Percentiles rank a stretch among this genome's conserved stretches.
Conservation (phyloP, 2,329 filamentous ascomycete genomes). For the Neonectria neomacrospora region DNA sequence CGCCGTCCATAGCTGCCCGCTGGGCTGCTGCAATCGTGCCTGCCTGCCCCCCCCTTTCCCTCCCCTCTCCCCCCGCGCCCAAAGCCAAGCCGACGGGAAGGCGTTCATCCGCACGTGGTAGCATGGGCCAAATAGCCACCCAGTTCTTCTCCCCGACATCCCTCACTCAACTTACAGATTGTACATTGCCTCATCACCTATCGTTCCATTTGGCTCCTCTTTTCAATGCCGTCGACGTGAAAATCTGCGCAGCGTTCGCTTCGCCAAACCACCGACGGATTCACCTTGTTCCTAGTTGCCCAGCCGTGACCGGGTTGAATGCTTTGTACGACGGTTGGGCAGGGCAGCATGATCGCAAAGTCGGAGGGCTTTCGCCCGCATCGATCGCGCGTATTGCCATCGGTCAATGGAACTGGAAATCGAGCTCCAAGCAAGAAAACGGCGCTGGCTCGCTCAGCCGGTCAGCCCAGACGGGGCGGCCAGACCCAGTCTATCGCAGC, state of each 20-base stretch:
- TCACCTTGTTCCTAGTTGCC: not conserved
- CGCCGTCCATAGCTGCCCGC: not conserved
- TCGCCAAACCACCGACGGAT: not conserved
- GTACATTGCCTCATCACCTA: not conserved
- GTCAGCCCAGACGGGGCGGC: constrained; percentile 7
- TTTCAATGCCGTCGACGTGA: not conserved
- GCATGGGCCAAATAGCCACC: not conserved
- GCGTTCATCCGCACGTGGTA: constrained; percentile 3
- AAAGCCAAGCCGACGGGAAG: not conserved
- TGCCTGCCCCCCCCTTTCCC: constrained; percentile 9
- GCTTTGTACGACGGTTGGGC: constrained; percentile 2
- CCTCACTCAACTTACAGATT: not conserved
- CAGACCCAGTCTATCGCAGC: constrained; percentile 16
- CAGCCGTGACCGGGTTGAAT: not conserved
- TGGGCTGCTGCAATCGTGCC: too few relatives aligned
- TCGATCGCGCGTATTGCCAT: constrained; percentile 19
- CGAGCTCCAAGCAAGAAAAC: constrained; percentile 14
- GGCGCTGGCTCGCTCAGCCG: constrained; percentile 2
- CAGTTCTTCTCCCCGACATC: not conserved
- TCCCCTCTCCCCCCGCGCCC: too few relatives aligned
- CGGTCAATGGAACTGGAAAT: constrained; percentile 12
- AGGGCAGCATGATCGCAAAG: not conserved
- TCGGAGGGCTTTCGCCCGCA: constrained; percentile 3
- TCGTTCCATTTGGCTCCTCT: not conserved
- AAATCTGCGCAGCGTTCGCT: not conserved